Conservation (phyloP, 1,284 basidiomycete species). For the Ustilago crameri region DNA sequence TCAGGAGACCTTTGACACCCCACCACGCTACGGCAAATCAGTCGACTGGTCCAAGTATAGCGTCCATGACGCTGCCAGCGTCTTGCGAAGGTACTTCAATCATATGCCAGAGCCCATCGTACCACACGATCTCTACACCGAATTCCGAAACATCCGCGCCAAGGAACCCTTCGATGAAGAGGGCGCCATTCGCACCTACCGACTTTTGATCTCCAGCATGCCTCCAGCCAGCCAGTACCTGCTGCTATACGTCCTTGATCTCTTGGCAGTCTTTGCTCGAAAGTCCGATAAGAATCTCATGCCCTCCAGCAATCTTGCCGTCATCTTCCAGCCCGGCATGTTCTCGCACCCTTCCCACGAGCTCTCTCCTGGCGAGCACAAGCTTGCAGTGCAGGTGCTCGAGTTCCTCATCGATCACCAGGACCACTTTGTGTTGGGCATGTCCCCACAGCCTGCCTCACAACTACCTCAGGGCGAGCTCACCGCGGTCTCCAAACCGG, state of each 20-base stretch:
- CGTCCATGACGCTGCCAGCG: conserved; percentile 94
- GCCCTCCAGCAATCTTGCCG: conserved; percentile 79
- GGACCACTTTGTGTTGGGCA: conserved; percentile 65
- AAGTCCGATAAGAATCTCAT: conserved; percentile 93
- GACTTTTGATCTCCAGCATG: conserved; percentile 83
- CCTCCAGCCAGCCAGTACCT: conserved; percentile 91
- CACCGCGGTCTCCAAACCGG: conserved; percentile 54
- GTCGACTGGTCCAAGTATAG: conserved; percentile 92
- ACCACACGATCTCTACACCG: conserved; percentile 85
- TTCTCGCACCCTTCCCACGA: conserved; percentile 84
- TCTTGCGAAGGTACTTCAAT: conserved; percentile 93
- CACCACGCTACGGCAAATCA: conserved; percentile 89
- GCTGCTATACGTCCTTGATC: conserved; percentile 92
- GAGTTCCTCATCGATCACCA: conserved; percentile 85
- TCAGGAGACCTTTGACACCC: conserved; percentile 86
- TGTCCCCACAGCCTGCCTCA: conserved; percentile 57
- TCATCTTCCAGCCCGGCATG: conserved; percentile 67
- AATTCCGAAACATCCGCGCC: conserved; percentile 81
- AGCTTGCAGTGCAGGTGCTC: conserved; percentile 86
- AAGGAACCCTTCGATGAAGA: conserved; percentile 54
- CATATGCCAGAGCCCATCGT: conserved; percentile 95
- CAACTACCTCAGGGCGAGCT: conserved; percentile 56
- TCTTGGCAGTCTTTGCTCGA: conserved; percentile 91
- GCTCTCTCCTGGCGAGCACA: conserved; percentile 75
- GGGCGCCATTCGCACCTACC: conserved; percentile 73